These are phyloP conservation scores for Boletus sp. DNA, from an alignment of 1,284 basidiomycete species.

Conservation along the genomic window DNA sequence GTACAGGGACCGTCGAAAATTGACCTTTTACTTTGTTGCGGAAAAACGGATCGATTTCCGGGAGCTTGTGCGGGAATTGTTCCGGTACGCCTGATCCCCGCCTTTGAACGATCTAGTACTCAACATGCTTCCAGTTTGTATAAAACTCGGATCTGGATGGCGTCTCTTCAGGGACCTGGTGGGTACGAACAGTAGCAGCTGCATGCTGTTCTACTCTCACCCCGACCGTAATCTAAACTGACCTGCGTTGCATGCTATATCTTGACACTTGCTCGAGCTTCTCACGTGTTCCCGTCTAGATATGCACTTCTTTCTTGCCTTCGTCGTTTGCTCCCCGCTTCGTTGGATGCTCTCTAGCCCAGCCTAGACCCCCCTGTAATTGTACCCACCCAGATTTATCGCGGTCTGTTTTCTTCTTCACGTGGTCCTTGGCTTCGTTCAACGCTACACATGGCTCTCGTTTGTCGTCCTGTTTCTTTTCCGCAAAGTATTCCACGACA, in stretches of 20 bases:
- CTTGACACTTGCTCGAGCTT: conserved; percentile 18
- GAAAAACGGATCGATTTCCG: conserved; percentile 97
- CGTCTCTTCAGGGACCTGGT: conserved; percentile 47
- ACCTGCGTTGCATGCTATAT: conserved; percentile 23
- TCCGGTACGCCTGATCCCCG: conserved; percentile 52
- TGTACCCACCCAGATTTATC: conserved; percentile 30
- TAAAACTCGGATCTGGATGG: conserved; percentile 78
- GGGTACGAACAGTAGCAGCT: conserved; percentile 37
- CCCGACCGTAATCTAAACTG: conserved; percentile 13
- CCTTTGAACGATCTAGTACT: background rate
- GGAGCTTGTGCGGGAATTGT: conserved; percentile 89
- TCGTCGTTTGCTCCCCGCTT: conserved; percentile 1
- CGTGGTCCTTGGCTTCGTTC: background rate
- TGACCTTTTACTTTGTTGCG: conserved; percentile 97
- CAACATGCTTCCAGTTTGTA: conserved; percentile 47
- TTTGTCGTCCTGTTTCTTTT: background rate
- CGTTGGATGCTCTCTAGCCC: conserved; percentile 29
- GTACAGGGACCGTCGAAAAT: conserved; percentile 87
- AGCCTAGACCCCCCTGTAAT: conserved; percentile 31
- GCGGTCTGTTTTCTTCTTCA: background rate
- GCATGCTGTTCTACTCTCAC: background rate
- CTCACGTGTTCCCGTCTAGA: conserved; percentile 25
- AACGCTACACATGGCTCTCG: background rate
- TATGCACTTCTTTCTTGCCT: conserved; percentile 22
- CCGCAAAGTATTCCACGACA: background rate